Evolutionary conservation across 2,329 filamentous ascomycete genomes (phyloP).

Genomic region (Fusarium odoratissimum): DNA sequence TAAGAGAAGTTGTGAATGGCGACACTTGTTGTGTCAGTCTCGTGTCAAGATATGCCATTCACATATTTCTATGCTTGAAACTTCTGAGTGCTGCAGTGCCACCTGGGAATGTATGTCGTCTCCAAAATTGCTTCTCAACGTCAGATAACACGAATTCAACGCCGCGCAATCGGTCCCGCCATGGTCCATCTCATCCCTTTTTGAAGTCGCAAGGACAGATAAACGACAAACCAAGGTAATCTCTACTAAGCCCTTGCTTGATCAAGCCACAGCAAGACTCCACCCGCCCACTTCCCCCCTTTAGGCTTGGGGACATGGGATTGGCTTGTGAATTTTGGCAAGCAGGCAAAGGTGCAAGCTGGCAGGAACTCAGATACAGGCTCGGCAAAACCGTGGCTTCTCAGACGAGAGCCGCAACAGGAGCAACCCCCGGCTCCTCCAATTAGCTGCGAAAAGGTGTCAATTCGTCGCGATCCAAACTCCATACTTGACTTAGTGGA

Average conservation of each 20-base stretch:
- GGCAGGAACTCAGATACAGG: constrained; percentile 23
- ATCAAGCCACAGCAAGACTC: constrained; percentile 27
- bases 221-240: constrained; percentile 27
- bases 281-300: constrained; percentile 34
- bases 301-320: constrained; percentile 26
- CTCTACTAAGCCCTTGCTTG: constrained; percentile 13
- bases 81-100: not conserved
- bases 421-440: constrained; percentile 14
- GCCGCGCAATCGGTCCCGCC: constrained; percentile 41
- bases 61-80: not conserved
- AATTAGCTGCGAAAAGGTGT: constrained; percentile 46
- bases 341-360: constrained; percentile 24
- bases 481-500: constrained; percentile 18
- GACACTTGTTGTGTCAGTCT: constrained; percentile 1
- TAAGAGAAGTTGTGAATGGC: constrained; percentile 5
- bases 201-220: constrained; percentile 39
- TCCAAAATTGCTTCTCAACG: constrained; percentile 9
- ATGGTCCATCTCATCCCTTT: constrained; percentile 36
- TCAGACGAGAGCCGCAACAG: constrained; percentile 19
- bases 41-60: not conserved
- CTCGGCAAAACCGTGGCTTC: constrained; percentile 43
- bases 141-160: constrained; percentile 5
- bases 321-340: constrained; percentile 35
- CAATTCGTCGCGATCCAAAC: constrained; percentile 44
- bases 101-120: too few relatives aligned